Evolutionary conservation across 2,329 filamentous ascomycete genomes (phyloP), one percentile per base, ranked within the genome.

Genomic region (Fusarium sp.): DNA sequence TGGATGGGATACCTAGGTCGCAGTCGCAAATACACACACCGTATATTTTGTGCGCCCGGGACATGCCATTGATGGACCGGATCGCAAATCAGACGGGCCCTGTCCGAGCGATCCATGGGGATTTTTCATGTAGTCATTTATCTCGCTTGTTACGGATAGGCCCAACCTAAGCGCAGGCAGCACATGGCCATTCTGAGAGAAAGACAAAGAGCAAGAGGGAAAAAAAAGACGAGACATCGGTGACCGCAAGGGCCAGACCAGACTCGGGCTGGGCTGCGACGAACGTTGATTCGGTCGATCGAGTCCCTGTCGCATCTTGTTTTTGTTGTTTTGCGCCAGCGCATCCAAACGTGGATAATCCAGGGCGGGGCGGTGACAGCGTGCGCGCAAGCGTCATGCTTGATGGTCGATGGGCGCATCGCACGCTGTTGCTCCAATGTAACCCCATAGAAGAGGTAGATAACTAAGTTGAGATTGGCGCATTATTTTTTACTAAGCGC

Each of bases 341-440:
- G 66, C 68, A 70, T 70, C 53, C 59, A 57, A 57, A 69, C 67
- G 58, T 70, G 67, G 67, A 61, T 66, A 58, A 54, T 45, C 29
- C 17, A 54, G 54, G 60, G 66, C 66, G 68, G 68, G 62, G 66
- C 67, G 67, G 67, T 70, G 67, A 70, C 67, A 70, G 57, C 68
- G 62, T 65, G 61, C 61, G 65, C 66, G 55, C 65, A 70, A 70
- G 67, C 68, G 68, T 69, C 68, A 70, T 70, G 68, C 66, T 70
- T 47, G 61, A 60, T 58, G 64, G 48, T 59, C 57, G 53, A 65
- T 69, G 66, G 65, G 65, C 67, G 60, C 65, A 68, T 70, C 67
- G 60, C 65, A 69, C 61, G 49, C 52, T 66, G 11, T 52, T 48
- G 32, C 51, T 59, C 54, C 59, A 59, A 63, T 56, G 63, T 49